Evolutionary conservation across 1,284 basidiomycete genomes (phyloP).

Genomic region (Malassezia psittaci): DNA sequence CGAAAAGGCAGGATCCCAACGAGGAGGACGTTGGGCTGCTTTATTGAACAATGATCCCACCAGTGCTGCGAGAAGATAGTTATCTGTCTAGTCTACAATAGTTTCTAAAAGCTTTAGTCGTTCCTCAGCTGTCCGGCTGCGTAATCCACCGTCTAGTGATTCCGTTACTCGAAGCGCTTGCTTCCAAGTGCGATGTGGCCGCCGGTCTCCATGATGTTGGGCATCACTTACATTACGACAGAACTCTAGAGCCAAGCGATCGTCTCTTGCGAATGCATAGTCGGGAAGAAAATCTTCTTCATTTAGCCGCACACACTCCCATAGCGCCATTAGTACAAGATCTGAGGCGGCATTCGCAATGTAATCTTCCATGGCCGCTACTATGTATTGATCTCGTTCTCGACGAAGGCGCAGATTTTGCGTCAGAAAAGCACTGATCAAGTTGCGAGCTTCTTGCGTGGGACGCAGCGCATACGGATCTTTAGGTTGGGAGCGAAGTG

Average conservation of each 20-base stretch:
- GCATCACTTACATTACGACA: neutral
- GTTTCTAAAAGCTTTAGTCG: neutral
- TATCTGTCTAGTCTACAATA: neutral
- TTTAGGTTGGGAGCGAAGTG: neutral
- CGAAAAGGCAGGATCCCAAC: neutral
- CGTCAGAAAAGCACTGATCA: slow-evolving; percentile 35
- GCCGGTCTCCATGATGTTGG: neutral
- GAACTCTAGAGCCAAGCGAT: slow-evolving; percentile 5
- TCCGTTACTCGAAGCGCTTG: slow-evolving; percentile 3
- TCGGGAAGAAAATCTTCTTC: neutral
- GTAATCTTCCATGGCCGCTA: slow-evolving; percentile 39
- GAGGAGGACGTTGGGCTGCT: slow-evolving; percentile 11
- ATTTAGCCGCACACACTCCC: slow-evolving; percentile 16
- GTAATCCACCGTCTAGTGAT: neutral
- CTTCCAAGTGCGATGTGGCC: neutral
- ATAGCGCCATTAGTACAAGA: slow-evolving; percentile 37
- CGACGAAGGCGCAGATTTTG: slow-evolving; percentile 11
- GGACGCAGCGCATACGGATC: slow-evolving; percentile 1
- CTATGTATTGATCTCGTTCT: slow-evolving; percentile 6
- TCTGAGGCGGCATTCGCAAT: slow-evolving; percentile 39
- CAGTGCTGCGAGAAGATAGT: neutral
- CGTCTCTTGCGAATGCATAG: slow-evolving; percentile 16
- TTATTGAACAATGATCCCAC: slow-evolving; percentile 11
- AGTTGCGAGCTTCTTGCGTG: slow-evolving; percentile 22
- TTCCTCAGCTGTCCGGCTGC: slow-evolving; percentile 1